phyloP scores from a whole-genome alignment of 768 basidiomycete genomes.

The Rhizopogon vulgaris region DNA sequence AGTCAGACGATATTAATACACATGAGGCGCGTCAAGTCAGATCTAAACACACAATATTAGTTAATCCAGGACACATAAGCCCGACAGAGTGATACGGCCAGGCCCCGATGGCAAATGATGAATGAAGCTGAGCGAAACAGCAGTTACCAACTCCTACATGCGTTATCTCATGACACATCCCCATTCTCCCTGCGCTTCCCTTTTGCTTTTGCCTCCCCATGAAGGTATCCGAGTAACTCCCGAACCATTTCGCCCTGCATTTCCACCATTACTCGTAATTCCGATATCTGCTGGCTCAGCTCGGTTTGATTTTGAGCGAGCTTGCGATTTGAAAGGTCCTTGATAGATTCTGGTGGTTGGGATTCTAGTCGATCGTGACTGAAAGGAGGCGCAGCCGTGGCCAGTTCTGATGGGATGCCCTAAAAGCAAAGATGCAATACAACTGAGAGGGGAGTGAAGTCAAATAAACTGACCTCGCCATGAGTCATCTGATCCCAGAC shows the following conservation, averaged over 20 bases:
- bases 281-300: conserved; percentile 57
- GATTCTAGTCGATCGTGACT: conserved; percentile 9
- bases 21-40: neutral
- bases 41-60: neutral
- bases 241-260: conserved; percentile 48
- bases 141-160: neutral
- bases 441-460: neutral
- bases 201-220: conserved; percentile 3
- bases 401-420: conserved; percentile 9
- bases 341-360: conserved; percentile 11
- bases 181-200: conserved; percentile 12
- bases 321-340: conserved; percentile 52
- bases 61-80: neutral
- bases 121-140: neutral
- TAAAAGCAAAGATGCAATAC: conserved; percentile 2
- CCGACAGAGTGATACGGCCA: neutral
- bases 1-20: neutral
- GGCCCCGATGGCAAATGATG: neutral
- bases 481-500: conserved; percentile 82
- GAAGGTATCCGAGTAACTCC: conserved; percentile 16
- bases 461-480: conserved; percentile 30
- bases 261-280: conserved; percentile 51
- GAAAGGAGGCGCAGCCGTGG: conserved; percentile 13
- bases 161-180: conserved; percentile 11
- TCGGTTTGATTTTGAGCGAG: conserved; percentile 63